phyloP scores from a whole-genome alignment of 2,329 filamentous ascomycete genomes.

The Fusarium secorum region DNA sequence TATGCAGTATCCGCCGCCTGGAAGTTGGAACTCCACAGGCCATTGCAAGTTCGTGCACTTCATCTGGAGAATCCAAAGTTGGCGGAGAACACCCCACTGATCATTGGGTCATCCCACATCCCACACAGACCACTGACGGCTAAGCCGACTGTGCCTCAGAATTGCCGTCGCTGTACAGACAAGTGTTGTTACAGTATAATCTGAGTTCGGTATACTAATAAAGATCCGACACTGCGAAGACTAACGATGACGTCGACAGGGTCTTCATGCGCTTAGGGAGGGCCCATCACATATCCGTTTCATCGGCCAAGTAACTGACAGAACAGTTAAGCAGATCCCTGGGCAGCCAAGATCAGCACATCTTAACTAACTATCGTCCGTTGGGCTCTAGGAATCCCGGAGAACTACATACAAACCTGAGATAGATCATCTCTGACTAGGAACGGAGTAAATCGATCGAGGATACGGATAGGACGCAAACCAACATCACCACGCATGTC shows the following conservation, averaged over 20 bases:
- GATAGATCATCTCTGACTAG: background rate
- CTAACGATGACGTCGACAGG: constrained; percentile 15
- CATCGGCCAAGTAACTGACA: constrained; percentile 15
- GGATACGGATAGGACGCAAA: background rate
- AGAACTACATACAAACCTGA: background rate
- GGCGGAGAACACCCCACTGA: constrained; percentile 26
- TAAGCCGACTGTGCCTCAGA: constrained; percentile 36
- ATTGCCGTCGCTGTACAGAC: constrained; percentile 15
- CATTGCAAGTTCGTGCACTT: background rate
- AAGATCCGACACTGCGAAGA: constrained; percentile 12
- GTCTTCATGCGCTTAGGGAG: constrained; percentile 6
- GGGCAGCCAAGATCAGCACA: background rate
- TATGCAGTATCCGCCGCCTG: background rate
- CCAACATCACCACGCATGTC: constrained; percentile 9
- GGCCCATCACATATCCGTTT: constrained; percentile 10
- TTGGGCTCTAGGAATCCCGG: background rate
- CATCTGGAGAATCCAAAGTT: constrained; percentile 10
- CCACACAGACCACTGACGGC: constrained; percentile 34
- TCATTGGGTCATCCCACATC: constrained; percentile 26
- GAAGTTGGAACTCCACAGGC: background rate
- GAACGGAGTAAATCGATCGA: background rate
- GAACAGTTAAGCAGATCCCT: constrained; percentile 1
- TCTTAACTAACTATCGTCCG: background rate
- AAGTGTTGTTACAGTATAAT: constrained; percentile 9
- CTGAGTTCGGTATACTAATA: constrained; percentile 7